Conservation (phyloP, 345 rosid genomes). For the Dimocarpus longan region DNA sequence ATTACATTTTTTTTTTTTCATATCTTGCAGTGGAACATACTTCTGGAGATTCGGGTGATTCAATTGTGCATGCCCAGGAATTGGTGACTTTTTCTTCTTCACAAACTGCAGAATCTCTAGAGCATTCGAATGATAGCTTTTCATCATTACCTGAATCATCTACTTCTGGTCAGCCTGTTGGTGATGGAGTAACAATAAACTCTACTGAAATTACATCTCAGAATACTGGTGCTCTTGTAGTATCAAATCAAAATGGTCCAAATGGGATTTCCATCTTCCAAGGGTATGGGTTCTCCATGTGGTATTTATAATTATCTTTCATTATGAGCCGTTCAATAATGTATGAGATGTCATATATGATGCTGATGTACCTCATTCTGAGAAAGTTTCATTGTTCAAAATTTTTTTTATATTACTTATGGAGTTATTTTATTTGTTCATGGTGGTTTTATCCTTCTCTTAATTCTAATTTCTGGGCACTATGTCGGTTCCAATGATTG, state of each 20-base stretch:
- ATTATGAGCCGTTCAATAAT: slow-evolving; percentile 7
- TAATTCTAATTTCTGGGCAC: not conserved
- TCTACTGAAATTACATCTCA: slow-evolving; percentile 44
- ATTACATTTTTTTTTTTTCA: not conserved
- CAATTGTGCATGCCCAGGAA: slow-evolving; percentile 52
- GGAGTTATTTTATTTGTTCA: not conserved
- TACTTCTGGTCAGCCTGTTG: slow-evolving; percentile 32
- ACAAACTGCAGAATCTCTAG: slow-evolving; percentile 31
- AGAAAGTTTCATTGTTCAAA: not conserved
- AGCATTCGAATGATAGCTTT: slow-evolving; percentile 42
- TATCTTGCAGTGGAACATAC: slow-evolving; percentile 51
- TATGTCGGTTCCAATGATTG: not conserved
- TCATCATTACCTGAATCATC: slow-evolving; percentile 54
- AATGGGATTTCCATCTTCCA: slow-evolving; percentile 76
- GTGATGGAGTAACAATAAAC: slow-evolving; percentile 31
- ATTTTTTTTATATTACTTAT: not conserved
- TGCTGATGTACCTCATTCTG: not conserved
- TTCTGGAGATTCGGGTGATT: slow-evolving; percentile 49
- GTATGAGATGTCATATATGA: not conserved
- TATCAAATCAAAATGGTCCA: slow-evolving; percentile 41
- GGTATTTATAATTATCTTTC: slow-evolving; percentile 14
- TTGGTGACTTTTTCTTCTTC: slow-evolving; percentile 50
- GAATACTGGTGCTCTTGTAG: slow-evolving; percentile 43
- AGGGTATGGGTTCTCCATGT: slow-evolving; percentile 54
- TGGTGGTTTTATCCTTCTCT: not conserved